Conservation (phyloP, 2,329 filamentous ascomycete genomes). For the Xylaria sp. region DNA sequence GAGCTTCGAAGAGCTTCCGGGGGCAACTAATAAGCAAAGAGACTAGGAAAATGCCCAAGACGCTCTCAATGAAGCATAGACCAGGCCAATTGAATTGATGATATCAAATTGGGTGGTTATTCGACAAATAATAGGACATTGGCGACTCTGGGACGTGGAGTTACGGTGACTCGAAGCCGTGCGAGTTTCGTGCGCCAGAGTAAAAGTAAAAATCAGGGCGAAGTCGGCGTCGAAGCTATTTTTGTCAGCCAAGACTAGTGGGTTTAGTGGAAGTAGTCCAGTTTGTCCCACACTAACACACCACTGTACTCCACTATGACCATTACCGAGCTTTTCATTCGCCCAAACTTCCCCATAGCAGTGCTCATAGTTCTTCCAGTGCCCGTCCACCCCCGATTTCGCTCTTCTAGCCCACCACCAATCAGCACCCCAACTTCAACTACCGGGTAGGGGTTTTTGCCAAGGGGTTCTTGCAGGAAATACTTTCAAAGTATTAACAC, state of each 20-base stretch:
- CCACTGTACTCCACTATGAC: constrained; percentile 29
- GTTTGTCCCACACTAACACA: constrained; percentile 21
- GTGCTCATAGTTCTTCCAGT: neutral
- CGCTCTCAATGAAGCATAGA: constrained; percentile 26
- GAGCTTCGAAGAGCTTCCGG: constrained; percentile 28
- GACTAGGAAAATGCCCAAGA: neutral
- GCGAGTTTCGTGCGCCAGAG: neutral
- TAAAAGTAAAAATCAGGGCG: constrained; percentile 36
- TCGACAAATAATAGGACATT: neutral
- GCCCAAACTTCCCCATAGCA: constrained; percentile 1
- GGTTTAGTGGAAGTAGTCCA: neutral
- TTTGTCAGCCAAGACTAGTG: constrained; percentile 10
- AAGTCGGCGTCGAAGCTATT: constrained; percentile 38
- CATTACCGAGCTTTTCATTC: constrained; percentile 33
- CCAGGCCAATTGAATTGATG: constrained; percentile 14
- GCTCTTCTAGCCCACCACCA: constrained; percentile 5
- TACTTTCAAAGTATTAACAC: no score
- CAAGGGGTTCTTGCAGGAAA: neutral
- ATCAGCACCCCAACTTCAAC: neutral
- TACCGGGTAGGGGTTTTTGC: neutral
- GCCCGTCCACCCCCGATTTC: constrained; percentile 16
- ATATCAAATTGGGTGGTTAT: neutral
- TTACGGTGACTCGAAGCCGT: constrained; percentile 22
- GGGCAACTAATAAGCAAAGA: constrained; percentile 22
- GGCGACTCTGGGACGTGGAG: neutral